These are phyloP conservation scores for Zasmidium citrigriseum DNA, from an alignment of 2,329 filamentous ascomycete genomes.

Conservation along the genomic window DNA sequence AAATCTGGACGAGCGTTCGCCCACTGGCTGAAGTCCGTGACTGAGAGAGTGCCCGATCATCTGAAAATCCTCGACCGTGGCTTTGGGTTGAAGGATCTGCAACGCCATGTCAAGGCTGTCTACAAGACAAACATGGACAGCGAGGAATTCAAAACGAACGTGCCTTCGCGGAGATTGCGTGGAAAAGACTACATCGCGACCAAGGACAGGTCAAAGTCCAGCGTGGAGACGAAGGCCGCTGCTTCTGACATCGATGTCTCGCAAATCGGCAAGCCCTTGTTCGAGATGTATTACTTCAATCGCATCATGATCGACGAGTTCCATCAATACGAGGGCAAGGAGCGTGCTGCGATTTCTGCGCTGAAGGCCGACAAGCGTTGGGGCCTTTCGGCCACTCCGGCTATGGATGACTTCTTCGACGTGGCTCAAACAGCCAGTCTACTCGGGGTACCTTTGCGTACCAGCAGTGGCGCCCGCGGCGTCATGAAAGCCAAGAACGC, in stretches of 20 bases:
- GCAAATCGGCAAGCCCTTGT: slow-evolving; percentile 31
- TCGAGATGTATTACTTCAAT: slow-evolving; percentile 64
- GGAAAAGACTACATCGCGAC: slow-evolving; percentile 24
- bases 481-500: slow-evolving; percentile 49
- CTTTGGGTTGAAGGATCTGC: slow-evolving; percentile 35
- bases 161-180: slow-evolving; percentile 37
- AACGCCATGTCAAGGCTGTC: slow-evolving; percentile 27
- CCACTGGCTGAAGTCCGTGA: slow-evolving; percentile 55
- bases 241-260: slow-evolving; percentile 11
- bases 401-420: slow-evolving; percentile 58
- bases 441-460: slow-evolving; percentile 56
- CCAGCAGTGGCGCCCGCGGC: slow-evolving; percentile 52
- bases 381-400: slow-evolving; percentile 65
- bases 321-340: slow-evolving; percentile 54
- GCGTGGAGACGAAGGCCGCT: slow-evolving; percentile 8
- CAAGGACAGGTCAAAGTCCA: slow-evolving; percentile 12
- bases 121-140: slow-evolving; percentile 13
- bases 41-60: slow-evolving; percentile 44
- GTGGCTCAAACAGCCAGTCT: slow-evolving; percentile 61
- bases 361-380: slow-evolving; percentile 57
- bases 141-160: slow-evolving; percentile 36
- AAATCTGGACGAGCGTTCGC: slow-evolving; percentile 46
- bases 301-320: slow-evolving; percentile 67
- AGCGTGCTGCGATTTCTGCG: slow-evolving; percentile 43
- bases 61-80: slow-evolving; percentile 37